Evolutionary conservation across 768 basidiomycete species (phyloP), one percentile per base, ranked within the genome.

Genomic region (Amanita jacksonii): DNA sequence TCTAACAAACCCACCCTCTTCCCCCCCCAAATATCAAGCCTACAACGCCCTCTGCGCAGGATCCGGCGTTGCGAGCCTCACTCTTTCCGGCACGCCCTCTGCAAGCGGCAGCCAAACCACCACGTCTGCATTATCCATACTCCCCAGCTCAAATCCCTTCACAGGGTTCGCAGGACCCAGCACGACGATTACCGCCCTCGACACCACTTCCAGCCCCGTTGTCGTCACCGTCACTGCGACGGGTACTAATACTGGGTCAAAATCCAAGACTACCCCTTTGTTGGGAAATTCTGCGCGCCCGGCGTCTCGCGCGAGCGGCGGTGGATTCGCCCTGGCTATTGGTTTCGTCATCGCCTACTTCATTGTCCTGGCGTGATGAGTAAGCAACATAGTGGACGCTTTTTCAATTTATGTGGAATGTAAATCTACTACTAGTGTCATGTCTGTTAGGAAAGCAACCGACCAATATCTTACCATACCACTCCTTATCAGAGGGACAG

Each of bases 31-130:
- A 10, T 18, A n/a, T n/a, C n/a, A n/a, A 45, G 44, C 16, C 8
- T 45, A 31, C 20, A 28, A 38, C 28, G 22, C 8, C 30, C n/a
- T 43, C 8, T 43, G 43, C 34, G 31, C 23, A 8, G 35, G 44
- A 5, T 5, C 36, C 5, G 36, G 36, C 9, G 20, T 45, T 13
- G 9, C 15, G 6, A 19, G 36, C 7, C 36, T 45, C 39, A 30
- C 3, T n/a, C 5, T 30, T 13, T 9, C 36, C 7, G 25, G 16
- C 16, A 7, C 32, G 8, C 36, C 15, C n/a, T 0, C 2, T 4
- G 24, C 34, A 12, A 45, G 27, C 27, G 12, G 27, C 27, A 28
- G 27, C 27, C 12, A 6, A 6, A 6, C 12, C 27, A 28, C n/a
- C n/a, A n/a, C n/a, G n/a, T n/a, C n/a, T n/a, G n/a, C n/a, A n/a